Conservation (phyloP, 1,139 yeast genomes). For the Magnusiomyces clavatus region DNA sequence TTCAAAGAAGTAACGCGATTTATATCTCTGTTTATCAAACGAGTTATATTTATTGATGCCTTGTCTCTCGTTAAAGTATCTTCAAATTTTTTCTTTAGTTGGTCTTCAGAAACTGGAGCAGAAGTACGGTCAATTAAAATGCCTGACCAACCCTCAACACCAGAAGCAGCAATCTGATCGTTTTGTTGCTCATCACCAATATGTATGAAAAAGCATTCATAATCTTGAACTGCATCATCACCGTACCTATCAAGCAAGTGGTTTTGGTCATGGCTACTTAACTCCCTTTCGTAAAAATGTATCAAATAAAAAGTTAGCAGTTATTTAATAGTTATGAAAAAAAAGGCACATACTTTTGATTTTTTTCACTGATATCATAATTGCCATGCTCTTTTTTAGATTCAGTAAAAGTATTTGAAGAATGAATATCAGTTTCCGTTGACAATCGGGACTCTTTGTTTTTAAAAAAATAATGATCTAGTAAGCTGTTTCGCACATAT, state of each 20-base stretch:
- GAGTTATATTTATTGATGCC: no score
- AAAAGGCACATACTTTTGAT: no score
- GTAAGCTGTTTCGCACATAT: constrained; percentile 8
- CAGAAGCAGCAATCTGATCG: constrained; percentile 21
- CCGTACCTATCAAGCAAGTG: neutral
- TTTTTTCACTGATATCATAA: no score
- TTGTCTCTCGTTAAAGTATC: no score
- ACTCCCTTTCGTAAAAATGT: neutral
- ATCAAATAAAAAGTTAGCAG: no score
- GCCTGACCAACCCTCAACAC: constrained; percentile 23
- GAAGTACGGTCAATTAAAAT: constrained; percentile 21
- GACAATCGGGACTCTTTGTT: neutral
- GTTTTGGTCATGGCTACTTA: neutral
- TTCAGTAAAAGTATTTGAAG: no score
- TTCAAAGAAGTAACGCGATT: no score
- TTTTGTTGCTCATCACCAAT: constrained; percentile 25
- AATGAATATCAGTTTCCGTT: neutral
- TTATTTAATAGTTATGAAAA: no score
- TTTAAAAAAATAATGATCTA: neutral
- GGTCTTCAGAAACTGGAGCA: no score
- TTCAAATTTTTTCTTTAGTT: no score
- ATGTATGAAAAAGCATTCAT: constrained; percentile 19
- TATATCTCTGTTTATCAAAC: no score
- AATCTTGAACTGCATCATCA: neutral
- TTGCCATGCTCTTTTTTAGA: no score